Evolutionary conservation across 2,329 filamentous ascomycete species (phyloP).

Genomic region (Sporothrix globosa): DNA sequence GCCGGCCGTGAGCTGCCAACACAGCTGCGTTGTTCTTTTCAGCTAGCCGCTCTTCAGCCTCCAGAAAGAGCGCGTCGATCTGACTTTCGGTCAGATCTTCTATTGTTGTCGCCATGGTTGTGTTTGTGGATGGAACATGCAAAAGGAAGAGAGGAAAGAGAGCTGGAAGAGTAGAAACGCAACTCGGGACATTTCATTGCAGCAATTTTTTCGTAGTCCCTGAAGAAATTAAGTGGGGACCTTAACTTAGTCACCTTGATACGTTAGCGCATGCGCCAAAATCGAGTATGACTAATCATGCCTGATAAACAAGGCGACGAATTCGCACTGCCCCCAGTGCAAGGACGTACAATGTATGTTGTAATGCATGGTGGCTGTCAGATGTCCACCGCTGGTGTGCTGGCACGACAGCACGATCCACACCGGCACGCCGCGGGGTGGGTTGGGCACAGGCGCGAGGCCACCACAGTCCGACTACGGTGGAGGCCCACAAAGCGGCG

Average conservation of each 20-base stretch:
- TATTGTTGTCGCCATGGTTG: conserved; percentile 38
- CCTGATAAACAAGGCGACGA: neutral
- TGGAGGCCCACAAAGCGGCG: conserved; percentile 8
- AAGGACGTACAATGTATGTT: neutral
- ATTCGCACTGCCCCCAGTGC: neutral
- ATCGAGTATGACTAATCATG: neutral
- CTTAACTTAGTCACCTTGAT: neutral
- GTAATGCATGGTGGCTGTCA: conserved; percentile 13
- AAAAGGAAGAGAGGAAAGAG: conserved; percentile 9
- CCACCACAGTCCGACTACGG: conserved; percentile 14
- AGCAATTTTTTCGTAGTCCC: conserved; percentile 24
- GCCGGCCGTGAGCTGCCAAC: conserved; percentile 15
- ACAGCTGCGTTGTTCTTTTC: conserved; percentile 33
- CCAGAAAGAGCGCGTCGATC: conserved; percentile 46
- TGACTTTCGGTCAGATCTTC: conserved; percentile 44
- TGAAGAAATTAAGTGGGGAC: conserved; percentile 19
- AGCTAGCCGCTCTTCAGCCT: conserved; percentile 47
- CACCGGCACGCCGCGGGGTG: conserved; percentile 32
- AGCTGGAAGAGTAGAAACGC: conserved; percentile 7
- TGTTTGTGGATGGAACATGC: conserved; percentile 24
- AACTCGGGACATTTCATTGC: conserved; percentile 1
- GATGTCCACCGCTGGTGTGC: conserved; percentile 9
- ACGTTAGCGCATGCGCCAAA: too few relatives aligned
- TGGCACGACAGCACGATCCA: conserved; percentile 31
- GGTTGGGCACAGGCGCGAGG: conserved; percentile 35